Conservation (phyloP, 257 asterid genomes). For the Prunella vulgaris region DNA sequence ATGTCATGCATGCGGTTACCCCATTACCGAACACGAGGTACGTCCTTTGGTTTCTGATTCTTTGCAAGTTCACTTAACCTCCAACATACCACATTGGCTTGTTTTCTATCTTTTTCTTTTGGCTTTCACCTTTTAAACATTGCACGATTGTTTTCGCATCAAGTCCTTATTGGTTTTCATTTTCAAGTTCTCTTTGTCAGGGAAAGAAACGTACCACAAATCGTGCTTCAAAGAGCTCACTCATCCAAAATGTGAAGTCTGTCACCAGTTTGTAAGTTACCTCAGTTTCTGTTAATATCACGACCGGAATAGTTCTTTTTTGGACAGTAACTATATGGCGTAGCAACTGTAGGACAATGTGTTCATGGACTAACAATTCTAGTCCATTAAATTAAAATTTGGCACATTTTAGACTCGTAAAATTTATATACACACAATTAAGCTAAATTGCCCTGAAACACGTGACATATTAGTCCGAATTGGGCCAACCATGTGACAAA, state of each 20-base stretch:
- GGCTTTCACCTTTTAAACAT: background rate
- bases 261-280: slow-evolving; percentile 75
- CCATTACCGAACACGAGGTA: slow-evolving; percentile 92
- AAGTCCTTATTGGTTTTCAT: slow-evolving; percentile 41
- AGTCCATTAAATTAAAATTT: too few relatives aligned
- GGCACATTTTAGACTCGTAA: too few relatives aligned
- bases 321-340: too few relatives aligned
- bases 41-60: background rate
- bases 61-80: background rate
- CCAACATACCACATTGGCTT: background rate
- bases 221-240: slow-evolving; percentile 94
- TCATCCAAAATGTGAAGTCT: slow-evolving; percentile 96
- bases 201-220: slow-evolving; percentile 72
- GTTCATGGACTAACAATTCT: too few relatives aligned
- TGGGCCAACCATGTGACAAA: too few relatives aligned
- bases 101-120: background rate
- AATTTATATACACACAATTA: too few relatives aligned
- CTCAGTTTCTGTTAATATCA: background rate
- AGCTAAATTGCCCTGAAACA: too few relatives aligned
- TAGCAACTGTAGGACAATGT: too few relatives aligned
- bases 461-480: too few relatives aligned
- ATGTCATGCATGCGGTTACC: slow-evolving; percentile 67
- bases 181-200: slow-evolving; percentile 90
- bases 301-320: too few relatives aligned
- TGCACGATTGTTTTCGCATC: slow-evolving; percentile 3